Evolutionary conservation across 2,329 filamentous ascomycete genomes (phyloP), one percentile per base, ranked within the genome.

Genomic region (Ploettnerulaceae sp.): DNA sequence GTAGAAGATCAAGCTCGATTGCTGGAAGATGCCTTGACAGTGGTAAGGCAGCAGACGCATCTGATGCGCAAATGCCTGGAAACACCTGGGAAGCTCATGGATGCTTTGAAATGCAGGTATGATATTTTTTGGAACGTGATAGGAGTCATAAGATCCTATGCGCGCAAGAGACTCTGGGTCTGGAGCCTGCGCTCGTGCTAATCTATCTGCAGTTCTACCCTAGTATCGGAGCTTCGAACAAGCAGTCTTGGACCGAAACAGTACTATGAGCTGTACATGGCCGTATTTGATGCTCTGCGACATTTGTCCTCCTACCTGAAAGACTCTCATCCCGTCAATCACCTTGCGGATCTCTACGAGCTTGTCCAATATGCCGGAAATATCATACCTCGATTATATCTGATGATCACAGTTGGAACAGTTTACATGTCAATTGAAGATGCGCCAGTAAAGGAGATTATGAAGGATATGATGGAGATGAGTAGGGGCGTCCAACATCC

Each of bases 391-490:
- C 83, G 93, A 56, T 74, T 98, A 53, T 98, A 98, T 67, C 83
- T 98, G 50, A 98, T 98, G 94, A 93, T 98, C 63, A 98, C 94
- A 0, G 94, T 98, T 29, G 93, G 93, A 48, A 98, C 93, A 2
- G 94, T 95, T 38, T 98, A 98, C 73, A 98, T 98, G 93, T 84
- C 88, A 20, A 94, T 98, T 63, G 86, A 93, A 62, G 93, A 97
- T 75, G 93, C 94, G 48, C 93, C 93, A 0, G 93, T 98, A 58
- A 98, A 98, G 71, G 93, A 98, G 73, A 89, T 98, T 53, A 98
- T 98, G 93, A 98, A 98, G 71, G 93, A 98, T 68, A 98, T 98
- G 93, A 98, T 98, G 93, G 93, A 98, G 69, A 98, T 98, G 93
- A 97, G 89, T 69, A 81, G 93, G 54, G 93, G 93, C 47, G 90